Evolutionary conservation across 768 basidiomycete species (phyloP).

Genomic region (Podaxis sp.): DNA sequence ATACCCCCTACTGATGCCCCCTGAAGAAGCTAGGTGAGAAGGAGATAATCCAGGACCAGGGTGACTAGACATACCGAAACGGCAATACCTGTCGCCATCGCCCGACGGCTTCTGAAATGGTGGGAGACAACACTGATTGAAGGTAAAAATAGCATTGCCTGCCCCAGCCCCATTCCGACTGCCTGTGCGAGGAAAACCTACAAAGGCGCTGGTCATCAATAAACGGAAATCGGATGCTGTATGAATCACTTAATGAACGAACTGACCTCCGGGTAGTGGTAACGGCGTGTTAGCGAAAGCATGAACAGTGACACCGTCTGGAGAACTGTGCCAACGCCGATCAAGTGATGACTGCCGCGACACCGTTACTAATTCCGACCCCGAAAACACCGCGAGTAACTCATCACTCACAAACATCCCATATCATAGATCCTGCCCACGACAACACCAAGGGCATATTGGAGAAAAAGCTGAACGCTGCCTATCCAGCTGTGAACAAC

Average conservation of each 20-base stretch:
- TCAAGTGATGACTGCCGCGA: constrained; percentile 34
- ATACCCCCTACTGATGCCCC: constrained; percentile 51
- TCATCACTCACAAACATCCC: constrained; percentile 43
- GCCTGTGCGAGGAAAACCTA: constrained; percentile 55
- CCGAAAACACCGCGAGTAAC: constrained; percentile 8
- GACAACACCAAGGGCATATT: constrained; percentile 39
- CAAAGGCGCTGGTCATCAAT: constrained; percentile 17
- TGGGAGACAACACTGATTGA: constrained; percentile 47
- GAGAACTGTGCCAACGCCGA: constrained; percentile 32
- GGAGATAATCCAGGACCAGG: background rate
- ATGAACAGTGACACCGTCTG: constrained; percentile 43
- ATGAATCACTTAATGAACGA: background rate
- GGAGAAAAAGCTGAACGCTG: constrained; percentile 46
- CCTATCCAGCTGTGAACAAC: constrained; percentile 45
- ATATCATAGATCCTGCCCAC: constrained; percentile 45
- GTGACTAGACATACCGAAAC: constrained; percentile 38
- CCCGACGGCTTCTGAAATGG: constrained; percentile 40
- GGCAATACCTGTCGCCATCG: constrained; percentile 38
- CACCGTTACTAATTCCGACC: constrained; percentile 15
- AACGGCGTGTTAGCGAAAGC: constrained; percentile 40
- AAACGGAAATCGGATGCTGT: constrained; percentile 14
- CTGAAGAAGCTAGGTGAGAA: constrained; percentile 20
- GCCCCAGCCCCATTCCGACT: constrained; percentile 53
- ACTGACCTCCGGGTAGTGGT: constrained; percentile 45
- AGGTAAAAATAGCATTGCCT: constrained; percentile 50